Evolutionary conservation across 2,329 filamentous ascomycete genomes (phyloP).

Genomic region (Penicillium sclerotigenum): DNA sequence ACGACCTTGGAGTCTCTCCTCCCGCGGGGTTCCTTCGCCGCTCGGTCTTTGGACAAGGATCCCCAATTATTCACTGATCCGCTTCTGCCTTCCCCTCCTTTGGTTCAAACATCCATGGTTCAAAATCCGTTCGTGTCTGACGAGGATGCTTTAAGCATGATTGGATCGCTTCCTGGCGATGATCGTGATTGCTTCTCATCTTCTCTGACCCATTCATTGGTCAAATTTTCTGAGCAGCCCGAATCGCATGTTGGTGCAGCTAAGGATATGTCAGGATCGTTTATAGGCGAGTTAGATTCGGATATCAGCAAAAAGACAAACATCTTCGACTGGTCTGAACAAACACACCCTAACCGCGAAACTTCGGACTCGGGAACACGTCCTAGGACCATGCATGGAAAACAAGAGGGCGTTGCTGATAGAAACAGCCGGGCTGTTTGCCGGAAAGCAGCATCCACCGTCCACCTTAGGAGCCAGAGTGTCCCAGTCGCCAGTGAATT

Average conservation of each 20-base stretch:
- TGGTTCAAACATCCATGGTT: conserved; percentile 15
- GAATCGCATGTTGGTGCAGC: neutral
- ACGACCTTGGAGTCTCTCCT: conserved; percentile 49
- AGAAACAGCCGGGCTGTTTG: conserved; percentile 57
- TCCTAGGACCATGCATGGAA: conserved; percentile 62
- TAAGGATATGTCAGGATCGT: conserved; percentile 1
- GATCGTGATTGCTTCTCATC: conserved; percentile 9
- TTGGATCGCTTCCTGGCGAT: conserved; percentile 29
- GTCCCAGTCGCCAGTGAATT: conserved; percentile 57
- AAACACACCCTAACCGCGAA: conserved; percentile 53
- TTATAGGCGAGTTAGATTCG: conserved; percentile 28
- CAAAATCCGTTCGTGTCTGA: conserved; percentile 21
- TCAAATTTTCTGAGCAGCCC: conserved; percentile 3
- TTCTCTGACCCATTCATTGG: conserved; percentile 7
- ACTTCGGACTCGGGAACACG: conserved; percentile 52
- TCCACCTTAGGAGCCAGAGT: conserved; percentile 65
- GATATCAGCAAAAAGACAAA: conserved; percentile 48
- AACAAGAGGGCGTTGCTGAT: conserved; percentile 53
- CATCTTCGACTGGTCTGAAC: conserved; percentile 65
- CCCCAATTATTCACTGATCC: conserved; percentile 19
- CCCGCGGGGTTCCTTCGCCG: conserved; percentile 45
- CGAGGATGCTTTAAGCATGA: conserved; percentile 29
- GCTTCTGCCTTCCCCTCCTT: conserved; percentile 11
- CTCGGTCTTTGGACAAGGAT: conserved; percentile 25
- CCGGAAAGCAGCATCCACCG: conserved; percentile 56